phyloP scores from a whole-genome alignment of 2,329 filamentous ascomycete species.

The Pyrenochaeta sp. region DNA sequence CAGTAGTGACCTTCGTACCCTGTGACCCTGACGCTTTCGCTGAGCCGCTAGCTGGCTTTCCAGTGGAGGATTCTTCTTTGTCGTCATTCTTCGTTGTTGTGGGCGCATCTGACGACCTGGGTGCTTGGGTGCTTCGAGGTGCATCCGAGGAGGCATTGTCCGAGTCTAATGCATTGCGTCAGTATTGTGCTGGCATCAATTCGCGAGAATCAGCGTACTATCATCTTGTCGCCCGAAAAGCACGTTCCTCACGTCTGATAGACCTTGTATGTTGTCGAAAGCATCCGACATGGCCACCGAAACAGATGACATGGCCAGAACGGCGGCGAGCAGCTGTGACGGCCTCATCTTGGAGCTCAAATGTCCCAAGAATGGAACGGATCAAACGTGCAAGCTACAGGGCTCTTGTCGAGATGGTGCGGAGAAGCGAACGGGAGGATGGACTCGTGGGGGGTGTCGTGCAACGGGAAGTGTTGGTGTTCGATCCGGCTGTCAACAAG shows the following conservation, averaged over 20 bases:
- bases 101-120: constrained; percentile 13
- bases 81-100: constrained; percentile 22
- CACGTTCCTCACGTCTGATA: constrained; percentile 37
- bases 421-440: constrained; percentile 24
- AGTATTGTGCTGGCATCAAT: constrained; percentile 3
- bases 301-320: constrained; percentile 48
- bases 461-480: constrained; percentile 33
- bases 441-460: constrained; percentile 27
- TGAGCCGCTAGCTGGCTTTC: constrained; percentile 27
- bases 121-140: constrained; percentile 21
- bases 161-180: constrained; percentile 9
- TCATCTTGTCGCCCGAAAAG: constrained; percentile 45
- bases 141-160: constrained; percentile 23
- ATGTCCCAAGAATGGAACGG: constrained; percentile 6
- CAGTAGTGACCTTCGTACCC: constrained; percentile 28
- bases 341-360: constrained; percentile 43
- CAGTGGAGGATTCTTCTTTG: constrained; percentile 22
- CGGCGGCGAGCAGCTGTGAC: constrained; percentile 49
- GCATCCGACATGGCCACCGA: constrained; percentile 45
- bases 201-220: constrained; percentile 18
- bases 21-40: constrained; percentile 26
- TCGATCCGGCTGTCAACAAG: constrained; percentile 36
- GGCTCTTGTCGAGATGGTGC: constrained; percentile 9
- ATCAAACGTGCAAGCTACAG: constrained; percentile 10
- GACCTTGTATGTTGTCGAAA: constrained; percentile 42